phyloP scores from a whole-genome alignment of 129 eudicot species.

The Pseudognaphalium luteoalbum region DNA sequence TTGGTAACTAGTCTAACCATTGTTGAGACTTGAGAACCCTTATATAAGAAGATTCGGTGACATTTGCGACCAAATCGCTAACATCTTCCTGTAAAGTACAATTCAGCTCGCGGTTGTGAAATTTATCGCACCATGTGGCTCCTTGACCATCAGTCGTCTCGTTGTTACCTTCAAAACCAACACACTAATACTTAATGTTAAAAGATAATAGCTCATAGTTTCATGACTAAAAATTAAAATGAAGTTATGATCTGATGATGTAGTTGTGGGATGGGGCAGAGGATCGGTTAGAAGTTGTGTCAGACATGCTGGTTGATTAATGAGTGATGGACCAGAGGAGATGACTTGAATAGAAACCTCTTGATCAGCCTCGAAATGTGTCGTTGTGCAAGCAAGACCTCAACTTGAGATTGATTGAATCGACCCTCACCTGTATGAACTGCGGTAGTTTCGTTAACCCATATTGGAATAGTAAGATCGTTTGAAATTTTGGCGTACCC shows the following conservation, averaged over 20 bases:
- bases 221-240: neutral
- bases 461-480: no score
- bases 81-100: slow-evolving; percentile 40
- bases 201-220: neutral
- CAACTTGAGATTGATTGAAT: no score
- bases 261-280: no score
- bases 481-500: no score
- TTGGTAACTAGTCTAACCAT: neutral
- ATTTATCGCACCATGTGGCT: slow-evolving; percentile 70
- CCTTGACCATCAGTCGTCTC: slow-evolving; percentile 97
- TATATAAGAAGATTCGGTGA: neutral
- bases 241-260: neutral
- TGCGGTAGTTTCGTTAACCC: no score
- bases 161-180: slow-evolving; percentile 60
- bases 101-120: slow-evolving; percentile 43
- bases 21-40: neutral
- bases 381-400: no score
- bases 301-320: no score
- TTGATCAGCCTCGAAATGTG: no score
- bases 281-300: no score
- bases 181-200: neutral
- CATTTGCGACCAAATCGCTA: neutral
- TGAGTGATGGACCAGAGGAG: no score
- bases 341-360: no score
- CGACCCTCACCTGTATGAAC: no score